Base-by-base conservation (phyloP, 176 grass and related monocot genomes). In the Echinochloa phyllopogon region DNA sequence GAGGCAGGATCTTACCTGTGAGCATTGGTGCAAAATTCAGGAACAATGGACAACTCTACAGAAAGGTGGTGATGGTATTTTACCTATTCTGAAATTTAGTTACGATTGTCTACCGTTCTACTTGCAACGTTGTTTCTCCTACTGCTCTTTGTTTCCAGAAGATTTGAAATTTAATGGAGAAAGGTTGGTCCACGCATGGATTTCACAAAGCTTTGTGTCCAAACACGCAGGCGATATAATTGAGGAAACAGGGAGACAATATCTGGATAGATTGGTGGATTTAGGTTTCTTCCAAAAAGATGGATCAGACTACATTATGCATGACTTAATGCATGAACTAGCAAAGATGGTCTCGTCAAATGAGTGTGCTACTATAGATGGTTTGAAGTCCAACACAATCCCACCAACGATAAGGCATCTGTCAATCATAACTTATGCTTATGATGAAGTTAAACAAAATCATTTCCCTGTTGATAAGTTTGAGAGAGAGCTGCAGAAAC, bases 21-120 rank as follows among this genome's bases (percentile, higher is more conserved):
- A 74, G 14, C 51, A 83, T 11, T 89, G 83, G 83, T 38, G 0
- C 23, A 27, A 27, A 18, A 18, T 88, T 49, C 75, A 15, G 21
- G 21, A 67, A 16, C 18, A 40, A 67, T 67, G 37, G 36, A 39
- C 3, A 66, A 8, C 6, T 66, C 36, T 66, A 18, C 36, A 66
- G 40, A 8, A 11, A 67, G 65, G 10, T 21, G 10, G 0, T 40
- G 17, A 67, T 67, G 65, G 4, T 21, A 67, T 67, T 67, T 67
- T 40, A 20, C 64, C 64, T 66, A 40, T 39, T 3, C 20, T 66
- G 64, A 67, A 67, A 8, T 16, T 67, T 7, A 67, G 37, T 67
- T 67, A 40, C 5, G 64, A 67, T 20, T 40, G 20, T 67, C 39
- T 67, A 40, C 64, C 64, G 0, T 2, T 39, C 0, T 17, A 67